Percentiles rank a stretch among this genome's conserved stretches.
These are phyloP conservation scores for Synchytrium microbalum DNA, from an alignment of 371 early-diverging fungal species.

Conservation along the genomic window DNA sequence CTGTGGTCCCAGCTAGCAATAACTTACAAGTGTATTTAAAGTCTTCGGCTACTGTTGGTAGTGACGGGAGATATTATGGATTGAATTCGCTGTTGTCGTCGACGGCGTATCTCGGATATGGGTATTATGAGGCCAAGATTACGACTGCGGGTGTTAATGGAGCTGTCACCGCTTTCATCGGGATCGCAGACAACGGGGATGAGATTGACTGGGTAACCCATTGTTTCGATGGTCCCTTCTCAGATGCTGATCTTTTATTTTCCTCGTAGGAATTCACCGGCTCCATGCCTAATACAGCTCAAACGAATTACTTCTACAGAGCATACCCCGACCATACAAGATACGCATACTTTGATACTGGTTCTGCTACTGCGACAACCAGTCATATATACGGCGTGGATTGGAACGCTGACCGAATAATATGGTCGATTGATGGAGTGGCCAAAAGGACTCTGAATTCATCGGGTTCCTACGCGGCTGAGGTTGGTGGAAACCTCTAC, in stretches of 20 bases:
- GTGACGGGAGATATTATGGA: background rate
- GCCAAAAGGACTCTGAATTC: constrained; percentile 39
- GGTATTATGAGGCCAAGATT: constrained; percentile 44
- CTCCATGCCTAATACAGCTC: constrained; percentile 34
- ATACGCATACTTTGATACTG: background rate
- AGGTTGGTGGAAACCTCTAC: background rate
- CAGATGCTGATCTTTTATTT: too few relatives aligned
- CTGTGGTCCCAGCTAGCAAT: constrained; percentile 7
- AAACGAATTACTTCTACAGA: constrained; percentile 58
- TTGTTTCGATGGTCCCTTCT: too few relatives aligned
- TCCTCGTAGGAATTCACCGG: constrained; percentile 67
- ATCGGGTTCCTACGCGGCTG: constrained; percentile 24
- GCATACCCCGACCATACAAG: constrained; percentile 43
- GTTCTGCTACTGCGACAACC: constrained; percentile 2
- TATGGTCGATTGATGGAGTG: constrained; percentile 48
- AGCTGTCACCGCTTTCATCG: constrained; percentile 58
- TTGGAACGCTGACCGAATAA: constrained; percentile 49
- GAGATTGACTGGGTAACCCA: constrained; percentile 71
- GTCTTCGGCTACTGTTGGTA: too few relatives aligned
- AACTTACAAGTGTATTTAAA: constrained; percentile 2
- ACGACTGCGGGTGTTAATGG: constrained; percentile 34
- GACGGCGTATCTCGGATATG: constrained; percentile 22
- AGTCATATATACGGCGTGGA: constrained; percentile 40
- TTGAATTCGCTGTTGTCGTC: constrained; percentile 18
- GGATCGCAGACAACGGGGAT: constrained; percentile 38